Conservation (phyloP, 202 grass and related monocot species). For the Setaria viridis region DNA sequence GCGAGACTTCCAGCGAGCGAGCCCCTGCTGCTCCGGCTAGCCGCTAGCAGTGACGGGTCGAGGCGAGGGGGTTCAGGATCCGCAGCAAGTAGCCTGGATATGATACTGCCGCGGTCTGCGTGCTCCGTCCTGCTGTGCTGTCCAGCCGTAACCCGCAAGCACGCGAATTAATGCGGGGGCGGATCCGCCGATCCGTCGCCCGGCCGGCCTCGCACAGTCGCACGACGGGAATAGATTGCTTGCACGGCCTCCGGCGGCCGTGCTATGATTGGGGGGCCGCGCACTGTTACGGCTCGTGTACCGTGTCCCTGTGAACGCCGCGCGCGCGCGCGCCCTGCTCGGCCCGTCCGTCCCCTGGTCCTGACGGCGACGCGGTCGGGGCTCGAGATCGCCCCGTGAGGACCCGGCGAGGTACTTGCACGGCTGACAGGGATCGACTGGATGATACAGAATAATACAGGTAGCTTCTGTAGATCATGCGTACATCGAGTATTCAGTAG, state of each 20-base stretch:
- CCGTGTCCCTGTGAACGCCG: constrained; percentile 32
- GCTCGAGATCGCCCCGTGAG: not conserved
- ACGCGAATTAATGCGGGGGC: constrained; percentile 39
- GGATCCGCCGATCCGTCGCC: constrained; percentile 34
- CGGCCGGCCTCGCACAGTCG: not conserved
- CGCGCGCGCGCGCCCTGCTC: not conserved
- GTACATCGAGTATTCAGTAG: not conserved
- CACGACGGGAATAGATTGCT: constrained; percentile 19
- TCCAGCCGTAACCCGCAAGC: constrained; percentile 41
- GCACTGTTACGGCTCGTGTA: constrained; percentile 35
- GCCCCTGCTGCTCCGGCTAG: not conserved
- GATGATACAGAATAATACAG: not conserved
- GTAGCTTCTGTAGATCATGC: not conserved
- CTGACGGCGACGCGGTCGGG: constrained; percentile 28
- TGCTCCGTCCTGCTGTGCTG: constrained; percentile 35
- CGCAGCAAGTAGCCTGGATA: constrained; percentile 3
- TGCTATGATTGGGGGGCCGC: constrained; percentile 42
- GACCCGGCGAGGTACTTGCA: not conserved
- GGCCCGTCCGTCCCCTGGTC: not conserved
- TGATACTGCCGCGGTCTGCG: not conserved
- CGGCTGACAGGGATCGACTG: not conserved
- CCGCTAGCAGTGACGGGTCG: not conserved
- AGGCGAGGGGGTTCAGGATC: not conserved
- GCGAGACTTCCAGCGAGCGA: not conserved
- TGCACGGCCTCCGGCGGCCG: constrained; percentile 47